Evolutionary conservation across 2,329 filamentous ascomycete species (phyloP), one percentile per base, ranked within the genome.

Genomic region (Nemania serpens): DNA sequence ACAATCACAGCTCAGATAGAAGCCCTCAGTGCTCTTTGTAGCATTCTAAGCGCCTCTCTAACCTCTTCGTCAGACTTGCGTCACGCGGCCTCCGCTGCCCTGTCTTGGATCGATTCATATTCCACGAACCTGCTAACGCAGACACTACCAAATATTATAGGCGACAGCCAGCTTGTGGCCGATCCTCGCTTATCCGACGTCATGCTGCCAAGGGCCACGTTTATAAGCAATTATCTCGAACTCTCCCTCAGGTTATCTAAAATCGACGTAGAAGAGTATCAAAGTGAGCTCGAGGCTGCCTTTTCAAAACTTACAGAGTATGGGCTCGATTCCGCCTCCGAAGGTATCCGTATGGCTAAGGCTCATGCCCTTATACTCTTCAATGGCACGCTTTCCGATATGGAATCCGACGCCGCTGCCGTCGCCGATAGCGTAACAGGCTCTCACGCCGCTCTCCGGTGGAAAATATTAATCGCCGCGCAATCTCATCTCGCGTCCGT

Each of bases 1-100:
- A 91, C 88, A 0, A 80, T 87, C 13, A 78, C 89, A 34, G 87
- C 88, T 4, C 85, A 88, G 64, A 73, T 91, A 52, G 85, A 77
- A 66, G 82, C 75, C 49, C 80, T 80, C 70, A 84, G 76, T 59
- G 82, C 75, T 42, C 77, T 82, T 55, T 84, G 80, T 70, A 79
- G 79, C 63, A 72, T 84, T 39, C 73, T 78, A 67, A 80, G 66
- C 59, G 81, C 65, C 11, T 64, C 68, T 37, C 34, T 56, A n/a
- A 34, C 36, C 11, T 47, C 45, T 36, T 43, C 56, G 20, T 48
- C 42, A 2, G 34, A 20, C 12, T 36, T 25, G 2, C 15, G 5
- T 18, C 17, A 46, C 4, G 20, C 33, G 11, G 50, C 54, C 43
- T 17, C 49, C 18, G 63, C 7, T 76, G 36, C 75, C 11, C 76